Evolutionary conservation across 768 basidiomycete genomes (phyloP).

Genomic region (Lentinus brumalis): DNA sequence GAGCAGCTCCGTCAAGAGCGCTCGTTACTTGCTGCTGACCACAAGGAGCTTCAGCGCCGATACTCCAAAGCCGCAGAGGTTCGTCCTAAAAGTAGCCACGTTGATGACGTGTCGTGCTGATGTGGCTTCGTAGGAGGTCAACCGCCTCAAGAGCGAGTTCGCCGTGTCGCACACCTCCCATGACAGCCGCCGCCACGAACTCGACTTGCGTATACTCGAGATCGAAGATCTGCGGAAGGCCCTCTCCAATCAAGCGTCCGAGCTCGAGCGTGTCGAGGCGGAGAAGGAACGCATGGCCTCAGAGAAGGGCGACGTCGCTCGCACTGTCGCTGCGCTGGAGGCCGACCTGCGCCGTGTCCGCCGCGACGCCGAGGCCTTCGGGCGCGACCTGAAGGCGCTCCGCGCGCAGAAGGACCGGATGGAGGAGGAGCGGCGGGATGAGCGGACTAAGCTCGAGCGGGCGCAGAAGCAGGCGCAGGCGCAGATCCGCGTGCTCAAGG

Average conservation of each 20-base stretch:
- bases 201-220: slow-evolving; percentile 70
- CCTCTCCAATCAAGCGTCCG: slow-evolving; percentile 58
- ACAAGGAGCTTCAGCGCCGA: slow-evolving; percentile 71
- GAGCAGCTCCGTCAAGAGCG: slow-evolving; percentile 80
- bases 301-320: slow-evolving; percentile 67
- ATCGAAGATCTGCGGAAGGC: slow-evolving; percentile 76
- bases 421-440: slow-evolving; percentile 45
- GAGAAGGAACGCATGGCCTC: slow-evolving; percentile 63
- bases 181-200: slow-evolving; percentile 69
- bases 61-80: slow-evolving; percentile 72
- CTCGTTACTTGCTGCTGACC: slow-evolving; percentile 63
- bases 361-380: slow-evolving; percentile 75
- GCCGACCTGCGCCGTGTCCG: slow-evolving; percentile 75
- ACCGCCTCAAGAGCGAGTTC: slow-evolving; percentile 64
- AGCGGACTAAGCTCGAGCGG: slow-evolving; percentile 54
- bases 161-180: slow-evolving; percentile 64
- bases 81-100: not conserved
- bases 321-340: slow-evolving; percentile 68
- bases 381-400: slow-evolving; percentile 71
- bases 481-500: slow-evolving; percentile 65
- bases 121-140: slow-evolving; percentile 47
- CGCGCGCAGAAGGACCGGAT: slow-evolving; percentile 67
- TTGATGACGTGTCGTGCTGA: not conserved
- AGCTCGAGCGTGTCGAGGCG: slow-evolving; percentile 62
- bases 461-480: slow-evolving; percentile 67